Percentiles rank a stretch among this genome's conserved stretches.
These are phyloP conservation scores for Malassezia dermatis DNA, from an alignment of 1,284 basidiomycete genomes.

Conservation along the genomic window DNA sequence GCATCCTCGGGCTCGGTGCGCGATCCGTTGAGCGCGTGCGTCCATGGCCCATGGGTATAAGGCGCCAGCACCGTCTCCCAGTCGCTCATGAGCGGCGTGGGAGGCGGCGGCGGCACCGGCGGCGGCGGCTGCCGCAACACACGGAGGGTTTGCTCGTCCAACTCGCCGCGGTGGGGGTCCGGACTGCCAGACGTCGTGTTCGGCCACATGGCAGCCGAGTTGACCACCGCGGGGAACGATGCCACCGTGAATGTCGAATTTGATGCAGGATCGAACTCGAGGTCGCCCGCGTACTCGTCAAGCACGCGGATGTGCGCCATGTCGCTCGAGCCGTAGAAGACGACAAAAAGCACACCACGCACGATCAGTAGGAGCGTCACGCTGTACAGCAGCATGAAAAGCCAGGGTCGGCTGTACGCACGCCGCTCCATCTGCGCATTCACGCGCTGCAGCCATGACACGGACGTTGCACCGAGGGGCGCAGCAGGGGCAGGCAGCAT, in stretches of 20 bases:
- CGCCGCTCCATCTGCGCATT: background rate
- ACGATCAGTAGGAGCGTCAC: background rate
- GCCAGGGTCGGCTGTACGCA: background rate
- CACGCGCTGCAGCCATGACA: background rate
- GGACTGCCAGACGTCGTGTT: conserved; percentile 17
- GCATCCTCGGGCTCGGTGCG: conserved; percentile 27
- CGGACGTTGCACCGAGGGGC: background rate
- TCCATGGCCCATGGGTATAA: conserved; percentile 24
- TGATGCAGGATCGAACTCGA: background rate
- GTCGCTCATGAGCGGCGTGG: background rate
- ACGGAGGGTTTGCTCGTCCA: conserved; percentile 18
- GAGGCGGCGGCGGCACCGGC: conserved; percentile 23
- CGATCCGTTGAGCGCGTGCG: conserved; percentile 19
- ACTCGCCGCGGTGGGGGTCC: conserved; percentile 32
- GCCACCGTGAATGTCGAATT: background rate
- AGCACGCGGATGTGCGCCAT: background rate
- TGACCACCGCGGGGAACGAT: conserved; percentile 7
- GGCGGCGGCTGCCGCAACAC: conserved; percentile 22
- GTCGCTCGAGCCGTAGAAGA: background rate
- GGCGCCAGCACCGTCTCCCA: conserved; percentile 16
- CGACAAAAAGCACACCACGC: background rate
- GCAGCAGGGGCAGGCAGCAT: background rate
- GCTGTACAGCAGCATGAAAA: background rate
- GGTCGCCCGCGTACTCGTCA: background rate
- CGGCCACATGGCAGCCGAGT: background rate